Base-by-base conservation (phyloP, 2,329 filamentous ascomycete genomes). In the Calycina marina region DNA sequence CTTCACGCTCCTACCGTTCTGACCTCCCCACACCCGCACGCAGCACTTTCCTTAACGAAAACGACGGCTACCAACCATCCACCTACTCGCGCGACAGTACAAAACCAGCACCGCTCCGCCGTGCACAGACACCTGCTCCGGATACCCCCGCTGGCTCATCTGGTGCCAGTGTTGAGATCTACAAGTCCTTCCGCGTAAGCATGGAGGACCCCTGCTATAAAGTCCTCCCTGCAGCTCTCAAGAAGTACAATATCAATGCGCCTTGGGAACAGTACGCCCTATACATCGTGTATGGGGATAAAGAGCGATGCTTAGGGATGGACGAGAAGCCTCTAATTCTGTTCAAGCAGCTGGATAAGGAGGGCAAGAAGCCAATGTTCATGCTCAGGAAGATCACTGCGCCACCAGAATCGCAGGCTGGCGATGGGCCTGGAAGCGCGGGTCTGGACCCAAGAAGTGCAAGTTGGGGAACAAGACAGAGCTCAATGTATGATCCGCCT, bases 161-260 rank as follows among this genome's bases (percentile, higher is more conserved):
- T 48, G 34, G 41, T 27, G 61, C 67, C 9, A 72, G 71, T 1
- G 86, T 94, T 38, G 90, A 98, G 56, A 94, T 98, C 38, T 96
- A 96, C 73, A 98, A 98, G 56, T 93, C 83, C 1, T 98, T 98
- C 69, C 77, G 88, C 24, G 90, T 98, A 40, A 90, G 82, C 53
- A 92, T 96, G 70, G 90, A 98, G 46, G 90, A 98, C 51, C 90
- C 90, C 3, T 98, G 90, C 60, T 81, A 93, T 62, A 94, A 94
- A 55, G 90, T 98, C 16, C 67, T 98, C 2, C 90, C 90, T 2
- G 90, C 92, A 11, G 90, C 90, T 2, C 69, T 98, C 12, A 92
- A 92, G 54, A 93, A 94, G 55, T 98, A 98, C 60, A 90, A 96
- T 52, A 98, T 98, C 61, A 88, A 92, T 44, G 88, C 86, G 14